Evolutionary conservation across 768 basidiomycete species (phyloP).

Genomic region (Tubosaeta sp.): DNA sequence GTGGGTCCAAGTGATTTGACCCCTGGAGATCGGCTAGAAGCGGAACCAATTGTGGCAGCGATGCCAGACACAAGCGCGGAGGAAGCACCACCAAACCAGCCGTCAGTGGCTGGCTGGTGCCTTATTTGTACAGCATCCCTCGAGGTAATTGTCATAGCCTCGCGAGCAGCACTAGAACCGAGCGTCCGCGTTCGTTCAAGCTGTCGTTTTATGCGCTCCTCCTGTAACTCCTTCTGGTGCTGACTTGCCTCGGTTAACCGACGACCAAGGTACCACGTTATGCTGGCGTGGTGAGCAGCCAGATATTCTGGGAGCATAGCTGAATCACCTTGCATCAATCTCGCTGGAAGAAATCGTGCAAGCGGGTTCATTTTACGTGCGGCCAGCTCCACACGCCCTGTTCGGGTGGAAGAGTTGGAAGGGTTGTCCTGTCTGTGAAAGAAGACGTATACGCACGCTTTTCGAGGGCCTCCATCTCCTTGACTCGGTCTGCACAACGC

Average conservation of each 20-base stretch:
- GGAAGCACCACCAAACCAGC: constrained; percentile 61
- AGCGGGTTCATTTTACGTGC: constrained; percentile 63
- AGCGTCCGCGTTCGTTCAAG: constrained; percentile 79
- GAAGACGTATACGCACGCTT: constrained; percentile 56
- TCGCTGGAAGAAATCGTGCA: constrained; percentile 65
- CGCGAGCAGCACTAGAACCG: constrained; percentile 72
- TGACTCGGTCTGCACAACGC: constrained; percentile 82
- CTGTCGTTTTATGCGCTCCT: constrained; percentile 87
- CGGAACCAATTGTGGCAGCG: constrained; percentile 55
- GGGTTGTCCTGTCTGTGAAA: constrained; percentile 13
- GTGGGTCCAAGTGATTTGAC: constrained; percentile 25
- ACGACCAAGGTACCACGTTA: constrained; percentile 87
- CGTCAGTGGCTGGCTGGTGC: constrained; percentile 31
- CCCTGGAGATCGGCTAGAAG: constrained; percentile 31
- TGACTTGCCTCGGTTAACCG: constrained; percentile 78
- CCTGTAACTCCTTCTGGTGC: constrained; percentile 83
- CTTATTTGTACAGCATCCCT: constrained; percentile 23
- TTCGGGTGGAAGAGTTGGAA: constrained; percentile 14
- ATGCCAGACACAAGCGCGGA: constrained; percentile 53
- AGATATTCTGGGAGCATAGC: constrained; percentile 52
- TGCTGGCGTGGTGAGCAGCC: constrained; percentile 88
- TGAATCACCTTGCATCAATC: constrained; percentile 60
- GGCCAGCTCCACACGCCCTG: constrained; percentile 66
- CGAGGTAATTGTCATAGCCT: constrained; percentile 45
- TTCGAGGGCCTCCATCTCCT: constrained; percentile 84